Percentiles rank a stretch among this genome's conserved stretches.
phyloP scores from a whole-genome alignment of 2,329 filamentous ascomycete species.

The Alternaria sp. region DNA sequence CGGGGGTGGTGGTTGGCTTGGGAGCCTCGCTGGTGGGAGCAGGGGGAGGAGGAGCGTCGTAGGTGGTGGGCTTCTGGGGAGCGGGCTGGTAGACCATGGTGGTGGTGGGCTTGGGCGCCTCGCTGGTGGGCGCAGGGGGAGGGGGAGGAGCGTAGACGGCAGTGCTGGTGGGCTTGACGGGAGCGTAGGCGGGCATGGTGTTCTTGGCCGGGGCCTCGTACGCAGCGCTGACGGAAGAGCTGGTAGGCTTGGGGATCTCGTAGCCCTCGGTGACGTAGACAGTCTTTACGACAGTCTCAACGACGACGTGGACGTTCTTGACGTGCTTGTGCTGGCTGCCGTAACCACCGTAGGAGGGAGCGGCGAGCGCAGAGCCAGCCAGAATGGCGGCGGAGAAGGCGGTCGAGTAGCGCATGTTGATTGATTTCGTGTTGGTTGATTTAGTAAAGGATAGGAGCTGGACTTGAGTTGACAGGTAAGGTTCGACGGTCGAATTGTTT shows the following conservation, averaged over 20 bases:
- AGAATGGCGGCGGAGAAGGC: slow-evolving; percentile 37
- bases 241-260: slow-evolving; percentile 4
- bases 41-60: slow-evolving; percentile 5
- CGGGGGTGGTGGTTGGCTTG: slow-evolving; percentile 6
- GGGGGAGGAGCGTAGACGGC: neutral
- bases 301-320: slow-evolving; percentile 30
- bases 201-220: slow-evolving; percentile 2
- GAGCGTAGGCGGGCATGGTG: slow-evolving; percentile 11
- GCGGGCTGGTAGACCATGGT: neutral
- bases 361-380: slow-evolving; percentile 38
- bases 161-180: neutral
- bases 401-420: slow-evolving; percentile 39
- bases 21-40: slow-evolving; percentile 11
- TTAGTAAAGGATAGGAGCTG: slow-evolving; percentile 12
- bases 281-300: slow-evolving; percentile 37
- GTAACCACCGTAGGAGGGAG: slow-evolving; percentile 17
- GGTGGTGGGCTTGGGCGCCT: slow-evolving; percentile 4
- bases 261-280: slow-evolving; percentile 29
- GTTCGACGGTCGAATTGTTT: slow-evolving; percentile 26
- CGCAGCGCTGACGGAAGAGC: neutral
- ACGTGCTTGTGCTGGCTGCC: slow-evolving; percentile 25
- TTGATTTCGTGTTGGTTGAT: slow-evolving; percentile 16
- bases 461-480: slow-evolving; percentile 17
- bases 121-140: slow-evolving; percentile 3
- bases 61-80: slow-evolving; percentile 3